phyloP scores from a whole-genome alignment of 2,329 filamentous ascomycete genomes.

The Lecanicillium sp. region DNA sequence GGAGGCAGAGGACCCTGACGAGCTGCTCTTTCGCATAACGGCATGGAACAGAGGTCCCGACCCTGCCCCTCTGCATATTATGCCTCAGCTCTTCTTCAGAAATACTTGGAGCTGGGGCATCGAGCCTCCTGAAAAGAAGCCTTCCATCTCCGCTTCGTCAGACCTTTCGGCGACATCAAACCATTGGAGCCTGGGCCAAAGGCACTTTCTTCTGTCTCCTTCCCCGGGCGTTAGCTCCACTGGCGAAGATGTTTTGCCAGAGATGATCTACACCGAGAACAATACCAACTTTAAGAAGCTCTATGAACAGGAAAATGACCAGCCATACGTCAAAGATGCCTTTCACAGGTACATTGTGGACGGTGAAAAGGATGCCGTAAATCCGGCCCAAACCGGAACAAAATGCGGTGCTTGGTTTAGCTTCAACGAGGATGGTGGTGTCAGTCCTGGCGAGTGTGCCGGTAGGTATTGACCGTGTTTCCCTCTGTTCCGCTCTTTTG shows the following conservation, averaged over 20 bases:
- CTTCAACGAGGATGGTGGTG: slow-evolving; percentile 83
- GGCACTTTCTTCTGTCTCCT: slow-evolving; percentile 78
- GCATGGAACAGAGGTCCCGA: slow-evolving; percentile 94
- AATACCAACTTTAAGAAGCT: slow-evolving; percentile 79
- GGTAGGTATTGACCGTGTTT: slow-evolving; percentile 51
- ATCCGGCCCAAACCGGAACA: slow-evolving; percentile 71
- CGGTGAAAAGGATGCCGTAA: slow-evolving; percentile 70
- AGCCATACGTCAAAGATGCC: slow-evolving; percentile 86
- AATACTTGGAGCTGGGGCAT: slow-evolving; percentile 96
- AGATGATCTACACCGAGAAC: slow-evolving; percentile 89
- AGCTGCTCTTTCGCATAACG: slow-evolving; percentile 87
- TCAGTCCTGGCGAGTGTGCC: slow-evolving; percentile 84
- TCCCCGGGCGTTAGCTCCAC: slow-evolving; percentile 76
- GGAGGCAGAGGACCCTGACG: slow-evolving; percentile 83
- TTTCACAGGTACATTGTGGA: slow-evolving; percentile 86
- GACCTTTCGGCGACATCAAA: slow-evolving; percentile 66
- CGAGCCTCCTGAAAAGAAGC: slow-evolving; percentile 68
- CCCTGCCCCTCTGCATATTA: slow-evolving; percentile 81
- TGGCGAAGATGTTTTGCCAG: slow-evolving; percentile 75
- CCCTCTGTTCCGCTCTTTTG: slow-evolving; percentile 19
- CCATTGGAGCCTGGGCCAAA: slow-evolving; percentile 72
- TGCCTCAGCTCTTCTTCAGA: slow-evolving; percentile 93
- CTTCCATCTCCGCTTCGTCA: slow-evolving; percentile 59
- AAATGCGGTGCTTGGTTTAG: slow-evolving; percentile 88
- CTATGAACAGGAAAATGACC: slow-evolving; percentile 70